Evolutionary conservation across 164 flowering plant genomes (phyloP), one percentile per base, ranked within the genome.

Genomic region (Nymphaea thermarum): DNA sequence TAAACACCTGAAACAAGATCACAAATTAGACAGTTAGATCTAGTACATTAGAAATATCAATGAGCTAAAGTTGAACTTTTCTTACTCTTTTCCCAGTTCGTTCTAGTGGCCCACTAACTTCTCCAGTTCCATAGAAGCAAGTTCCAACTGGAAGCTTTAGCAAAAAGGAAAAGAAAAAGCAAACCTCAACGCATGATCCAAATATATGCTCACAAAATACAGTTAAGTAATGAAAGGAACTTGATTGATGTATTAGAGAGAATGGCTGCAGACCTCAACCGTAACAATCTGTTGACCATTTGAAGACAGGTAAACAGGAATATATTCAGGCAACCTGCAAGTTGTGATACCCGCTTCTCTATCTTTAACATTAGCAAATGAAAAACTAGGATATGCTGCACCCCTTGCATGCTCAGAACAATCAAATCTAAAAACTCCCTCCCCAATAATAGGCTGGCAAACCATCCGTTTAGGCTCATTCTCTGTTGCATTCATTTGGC

Each of bases 71-170:
- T 60, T 25, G 4, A 69, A 55, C 18, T 45, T 16, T 14, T 64
- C 87, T 79, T 71, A 90, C 96, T 77, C 92, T 85, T 70, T 83
- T 93, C 64, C 96, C 98, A 5, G 98, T 89, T 57, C 98, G 78
- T 78, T 93, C 98, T 73, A 93, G 91, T 75, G 75, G 86, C 57
- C 98, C 98, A 77, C 96, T 84, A 67, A 77, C 96, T 83, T 90
- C 98, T 73, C 96, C 96, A 42, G 93, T 89, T 74, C 98, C 98
- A 78, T 93, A 93, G 43, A 90, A 81, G 41, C 88, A 82, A 70
- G 98, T 85, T 47, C 95, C 94, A 57, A 43, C 67, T 45, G 98
- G 95, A 76, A 93, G 82, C 98, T 90, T 76, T 51, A 77, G n/a
- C 61, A 69, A 45, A 60, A 65, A 5, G 7, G 11, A 45, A 25